Evolutionary conservation across 129 eudicot species (phyloP).

Genomic region (Tagetes erecta): DNA sequence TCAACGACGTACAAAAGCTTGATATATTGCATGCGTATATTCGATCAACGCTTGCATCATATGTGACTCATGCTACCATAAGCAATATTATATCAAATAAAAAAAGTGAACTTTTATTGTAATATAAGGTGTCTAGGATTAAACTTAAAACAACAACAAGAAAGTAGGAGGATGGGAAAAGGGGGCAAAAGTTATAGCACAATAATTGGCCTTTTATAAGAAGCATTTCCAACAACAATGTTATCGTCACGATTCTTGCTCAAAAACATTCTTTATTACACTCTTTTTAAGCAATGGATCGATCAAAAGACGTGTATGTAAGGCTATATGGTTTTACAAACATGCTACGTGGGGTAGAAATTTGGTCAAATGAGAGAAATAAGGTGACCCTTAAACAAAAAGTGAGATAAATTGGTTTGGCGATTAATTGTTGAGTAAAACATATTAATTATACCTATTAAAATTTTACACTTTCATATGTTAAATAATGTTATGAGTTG

Average conservation of each 20-base stretch:
- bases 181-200: conserved; percentile 29
- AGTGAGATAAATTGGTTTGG: neutral
- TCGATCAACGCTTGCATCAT: conserved; percentile 29
- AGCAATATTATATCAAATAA: conserved; percentile 27
- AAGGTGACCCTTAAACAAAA: neutral
- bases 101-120: conserved; percentile 17
- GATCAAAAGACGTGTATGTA: conserved; percentile 5
- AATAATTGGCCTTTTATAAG: conserved; percentile 38
- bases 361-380: neutral
- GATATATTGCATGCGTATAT: neutral
- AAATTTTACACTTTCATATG: too few species aligned
- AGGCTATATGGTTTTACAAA: neutral
- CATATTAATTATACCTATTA: neutral
- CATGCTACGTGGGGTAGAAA: neutral
- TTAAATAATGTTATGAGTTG: too few species aligned
- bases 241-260: conserved; percentile 24
- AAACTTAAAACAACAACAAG: conserved; percentile 40
- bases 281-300: conserved; percentile 5
- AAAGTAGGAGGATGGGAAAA: conserved; percentile 24
- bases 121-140: conserved; percentile 24
- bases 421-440: too few species aligned
- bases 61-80: conserved; percentile 38
- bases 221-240: conserved; percentile 32
- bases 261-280: conserved; percentile 9
- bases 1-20: conserved; percentile 1